phyloP scores from a whole-genome alignment of 176 grass and related monocot genomes.

The Metroxylon sagu region DNA sequence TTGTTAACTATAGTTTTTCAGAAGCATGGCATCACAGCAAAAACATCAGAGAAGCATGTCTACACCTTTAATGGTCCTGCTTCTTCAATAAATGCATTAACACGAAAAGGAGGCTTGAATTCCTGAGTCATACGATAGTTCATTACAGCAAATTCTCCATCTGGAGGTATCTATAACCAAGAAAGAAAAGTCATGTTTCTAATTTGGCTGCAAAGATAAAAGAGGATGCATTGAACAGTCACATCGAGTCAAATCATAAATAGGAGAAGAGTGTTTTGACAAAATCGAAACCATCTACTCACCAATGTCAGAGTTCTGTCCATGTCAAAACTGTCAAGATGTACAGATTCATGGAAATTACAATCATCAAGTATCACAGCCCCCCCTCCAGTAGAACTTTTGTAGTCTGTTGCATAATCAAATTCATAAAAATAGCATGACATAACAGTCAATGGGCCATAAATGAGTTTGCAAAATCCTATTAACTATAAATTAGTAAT shows the following conservation, averaged over 20 bases:
- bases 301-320: conserved; percentile 88
- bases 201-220: no score
- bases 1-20: no score
- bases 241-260: no score
- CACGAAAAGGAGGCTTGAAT: conserved; percentile 82
- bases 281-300: conserved; percentile 18
- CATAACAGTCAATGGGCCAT: no score
- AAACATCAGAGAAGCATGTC: neutral
- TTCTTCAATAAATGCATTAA: conserved; percentile 93
- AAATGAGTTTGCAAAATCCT: no score
- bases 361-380: conserved; percentile 90
- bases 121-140: conserved; percentile 98
- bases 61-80: conserved; percentile 67
- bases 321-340: conserved; percentile 91
- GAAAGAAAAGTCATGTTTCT: conserved; percentile 12
- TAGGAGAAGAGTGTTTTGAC: no score
- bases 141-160: conserved; percentile 98
- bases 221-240: no score
- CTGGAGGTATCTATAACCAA: conserved; percentile 63
- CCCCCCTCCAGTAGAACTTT: conserved; percentile 81
- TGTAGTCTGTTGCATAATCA: conserved; percentile 50
- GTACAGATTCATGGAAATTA: conserved; percentile 97
- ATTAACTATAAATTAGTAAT: no score
- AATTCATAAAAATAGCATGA: no score
- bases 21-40: no score